These are phyloP conservation scores for Fusarium sororula DNA, from an alignment of 2,329 filamentous ascomycete genomes.

Conservation along the genomic window DNA sequence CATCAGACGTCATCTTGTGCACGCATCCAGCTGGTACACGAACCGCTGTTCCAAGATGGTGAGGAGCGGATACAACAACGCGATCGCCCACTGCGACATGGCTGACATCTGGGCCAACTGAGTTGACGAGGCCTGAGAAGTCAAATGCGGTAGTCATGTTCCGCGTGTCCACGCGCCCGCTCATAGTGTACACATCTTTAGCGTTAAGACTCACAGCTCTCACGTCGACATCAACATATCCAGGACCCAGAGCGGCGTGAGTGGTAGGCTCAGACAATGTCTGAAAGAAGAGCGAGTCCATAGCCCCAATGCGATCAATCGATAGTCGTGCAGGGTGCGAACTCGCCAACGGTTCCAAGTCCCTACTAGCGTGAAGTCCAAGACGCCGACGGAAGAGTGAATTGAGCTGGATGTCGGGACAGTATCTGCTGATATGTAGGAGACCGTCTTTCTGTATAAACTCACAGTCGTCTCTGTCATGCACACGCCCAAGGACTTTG, in stretches of 20 bases:
- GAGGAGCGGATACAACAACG: neutral
- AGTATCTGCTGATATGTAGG: neutral
- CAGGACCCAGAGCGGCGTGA: rapidly evolving
- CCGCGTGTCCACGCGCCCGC: neutral
- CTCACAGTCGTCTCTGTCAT: neutral
- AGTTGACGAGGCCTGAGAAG: neutral
- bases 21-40: neutral
- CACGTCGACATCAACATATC: neutral
- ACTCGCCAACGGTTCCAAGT: neutral
- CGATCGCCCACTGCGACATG: neutral
- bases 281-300: neutral
- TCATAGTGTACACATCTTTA: neutral
- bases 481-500: neutral
- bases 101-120: neutral
- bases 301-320: neutral
- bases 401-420: neutral
- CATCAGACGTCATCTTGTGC: rapidly evolving
- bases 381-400: neutral
- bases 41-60: neutral
- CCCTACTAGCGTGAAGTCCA: neutral
- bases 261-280: neutral
- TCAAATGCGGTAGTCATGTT: neutral
- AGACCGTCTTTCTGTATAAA: neutral
- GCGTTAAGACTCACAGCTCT: neutral
- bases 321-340: neutral